Percentiles rank a stretch among this genome's conserved stretches.
These are phyloP conservation scores for Closterium sp. DNA, from an alignment of 139 green algal genomes.

Conservation along the genomic window DNA sequence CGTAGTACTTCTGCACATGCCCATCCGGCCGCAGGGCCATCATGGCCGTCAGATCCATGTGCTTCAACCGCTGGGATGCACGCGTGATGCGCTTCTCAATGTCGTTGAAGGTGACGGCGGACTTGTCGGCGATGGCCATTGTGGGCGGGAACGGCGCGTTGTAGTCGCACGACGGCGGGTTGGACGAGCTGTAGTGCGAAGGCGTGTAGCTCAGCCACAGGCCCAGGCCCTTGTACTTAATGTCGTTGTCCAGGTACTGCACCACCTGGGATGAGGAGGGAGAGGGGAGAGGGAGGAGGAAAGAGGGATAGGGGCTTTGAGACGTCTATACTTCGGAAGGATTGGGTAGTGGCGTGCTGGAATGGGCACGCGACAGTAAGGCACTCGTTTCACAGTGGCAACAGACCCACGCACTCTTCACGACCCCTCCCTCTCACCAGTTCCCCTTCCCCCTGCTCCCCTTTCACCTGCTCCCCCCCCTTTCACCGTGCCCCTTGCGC, in stretches of 20 bases:
- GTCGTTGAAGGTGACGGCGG: neutral
- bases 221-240: neutral
- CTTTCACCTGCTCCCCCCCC: neutral
- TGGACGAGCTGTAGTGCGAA: conserved; percentile 7
- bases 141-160: neutral
- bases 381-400: too few relatives aligned
- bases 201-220: conserved; percentile 10
- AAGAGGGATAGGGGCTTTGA: too few relatives aligned
- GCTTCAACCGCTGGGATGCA: neutral
- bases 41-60: neutral
- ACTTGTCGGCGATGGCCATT: neutral
- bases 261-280: neutral
- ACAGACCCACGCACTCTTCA: too few relatives aligned
- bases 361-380: too few relatives aligned
- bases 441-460: too few relatives aligned
- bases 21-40: neutral
- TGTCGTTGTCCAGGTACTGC: neutral
- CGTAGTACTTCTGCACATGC: conserved; percentile 14
- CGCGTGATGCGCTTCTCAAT: neutral
- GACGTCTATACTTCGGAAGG: neutral
- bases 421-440: too few relatives aligned
- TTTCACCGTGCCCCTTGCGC: neutral
- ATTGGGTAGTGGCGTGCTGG: neutral
- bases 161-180: neutral
- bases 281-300: neutral